Evolutionary conservation across 306 rosid genomes (phyloP), one percentile per base, ranked within the genome.

Genomic region (Oxytropis ochrocephala): DNA sequence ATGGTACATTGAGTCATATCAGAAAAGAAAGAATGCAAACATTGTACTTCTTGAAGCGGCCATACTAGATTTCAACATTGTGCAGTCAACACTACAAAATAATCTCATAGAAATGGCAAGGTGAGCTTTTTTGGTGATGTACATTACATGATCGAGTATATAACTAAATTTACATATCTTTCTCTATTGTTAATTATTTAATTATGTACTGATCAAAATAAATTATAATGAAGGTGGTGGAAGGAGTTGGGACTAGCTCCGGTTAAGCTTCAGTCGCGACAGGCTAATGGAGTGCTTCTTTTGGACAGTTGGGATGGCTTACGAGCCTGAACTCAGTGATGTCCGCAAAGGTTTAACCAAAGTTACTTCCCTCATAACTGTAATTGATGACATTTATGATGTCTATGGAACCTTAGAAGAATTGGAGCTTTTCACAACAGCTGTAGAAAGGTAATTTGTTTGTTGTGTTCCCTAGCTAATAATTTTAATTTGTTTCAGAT

Each of bases 381-480:
- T 41, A 1, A 66, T 86, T 4, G 96, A 86, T 65, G 90, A 89
- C 53, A 72, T 86, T n/a, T 89, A 81, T 58, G 87, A 85, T 66
- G 81, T 82, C 7, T 81, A 80, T 52, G 96, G 83, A 12, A 84
- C 88, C 16, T 35, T 72, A 30, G 92, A 83, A 8, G 92, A 84
- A 41, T 72, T 86, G 7, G 57, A 79, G 17, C 77, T 76, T 6
- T 89, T 89, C 18, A 89, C 92, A 3, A 11, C 27, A 7, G 79
- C 75, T 0, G 84, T 86, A 0, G 86, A 84, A 69, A 86, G 89
- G 96, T 88, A 42, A 14, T 2, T 19, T 21, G 1, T 7, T 24
- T n/a, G n/a, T n/a, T n/a, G n/a, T 2, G 0, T 56, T 14, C n/a
- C 7, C 4, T 14, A 7, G 18, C 4, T 11, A n/a, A 2, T 0